Evolutionary conservation across 169 alveolate species (phyloP).

Genomic region (Plasmodium malariae): DNA sequence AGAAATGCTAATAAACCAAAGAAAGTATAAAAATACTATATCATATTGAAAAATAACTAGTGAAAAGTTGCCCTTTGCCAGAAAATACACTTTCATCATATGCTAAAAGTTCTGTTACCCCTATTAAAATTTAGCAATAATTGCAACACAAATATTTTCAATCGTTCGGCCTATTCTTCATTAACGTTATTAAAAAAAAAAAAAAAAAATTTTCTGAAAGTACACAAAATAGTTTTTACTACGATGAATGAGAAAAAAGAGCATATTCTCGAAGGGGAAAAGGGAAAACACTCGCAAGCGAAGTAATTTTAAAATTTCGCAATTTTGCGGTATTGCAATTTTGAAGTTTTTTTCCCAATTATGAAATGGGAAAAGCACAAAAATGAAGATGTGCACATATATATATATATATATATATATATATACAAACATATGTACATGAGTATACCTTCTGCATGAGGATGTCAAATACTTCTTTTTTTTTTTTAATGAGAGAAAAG

Average conservation of each 20-base stretch:
- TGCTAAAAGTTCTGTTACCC: not conserved
- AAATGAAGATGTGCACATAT: not conserved
- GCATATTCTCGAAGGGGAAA: not conserved
- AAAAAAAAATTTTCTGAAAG: not conserved
- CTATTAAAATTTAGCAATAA: not conserved
- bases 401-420: not conserved
- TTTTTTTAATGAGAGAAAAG: no score
- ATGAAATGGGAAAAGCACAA: not conserved
- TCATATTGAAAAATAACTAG: no score
- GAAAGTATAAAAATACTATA: no score
- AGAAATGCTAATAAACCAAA: no score
- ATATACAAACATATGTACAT: not conserved
- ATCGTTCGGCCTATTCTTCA: not conserved
- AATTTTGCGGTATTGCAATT: not conserved
- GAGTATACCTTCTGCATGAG: not conserved
- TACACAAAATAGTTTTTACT: not conserved
- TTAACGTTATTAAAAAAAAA: not conserved
- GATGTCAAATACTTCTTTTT: no score
- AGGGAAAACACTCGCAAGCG: not conserved
- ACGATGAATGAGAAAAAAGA: conserved; percentile 32
- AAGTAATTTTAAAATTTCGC: conserved; percentile 2
- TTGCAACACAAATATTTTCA: not conserved
- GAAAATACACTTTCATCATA: no score
- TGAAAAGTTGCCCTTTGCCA: no score
- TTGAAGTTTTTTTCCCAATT: no score